A percentile compares a stretch with the other conserved stretches of the same genome.
Conservation (phyloP, 768 basidiomycete genomes). For the Hygrophoropsis aurantiaca region DNA sequence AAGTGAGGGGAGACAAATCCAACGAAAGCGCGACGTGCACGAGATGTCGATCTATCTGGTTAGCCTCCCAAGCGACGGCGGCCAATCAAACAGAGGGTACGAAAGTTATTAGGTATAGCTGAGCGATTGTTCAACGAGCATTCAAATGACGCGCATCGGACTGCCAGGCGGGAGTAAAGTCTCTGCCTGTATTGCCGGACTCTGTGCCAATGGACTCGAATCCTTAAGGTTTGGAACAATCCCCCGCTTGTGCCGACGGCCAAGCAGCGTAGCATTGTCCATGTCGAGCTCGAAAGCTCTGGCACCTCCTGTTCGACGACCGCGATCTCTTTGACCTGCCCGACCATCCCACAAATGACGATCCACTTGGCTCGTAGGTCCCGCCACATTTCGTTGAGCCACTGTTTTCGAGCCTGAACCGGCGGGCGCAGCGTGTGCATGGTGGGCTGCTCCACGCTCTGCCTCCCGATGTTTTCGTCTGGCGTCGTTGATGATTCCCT, state of each 20-base stretch:
- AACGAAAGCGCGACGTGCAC: too few relatives aligned
- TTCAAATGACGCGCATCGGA: slow-evolving; percentile 30
- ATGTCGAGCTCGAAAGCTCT: slow-evolving; percentile 82
- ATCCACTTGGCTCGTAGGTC: slow-evolving; percentile 13
- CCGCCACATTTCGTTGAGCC: slow-evolving; percentile 9
- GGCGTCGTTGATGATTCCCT: slow-evolving; percentile 50
- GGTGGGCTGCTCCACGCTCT: slow-evolving; percentile 4
- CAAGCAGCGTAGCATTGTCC: slow-evolving; percentile 83
- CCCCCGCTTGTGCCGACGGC: slow-evolving; percentile 55
- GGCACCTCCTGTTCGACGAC: slow-evolving; percentile 28
- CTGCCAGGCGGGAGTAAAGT: slow-evolving; percentile 21
- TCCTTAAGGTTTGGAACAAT: slow-evolving; percentile 20
- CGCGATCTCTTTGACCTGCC: slow-evolving; percentile 68
- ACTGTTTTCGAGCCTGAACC: slow-evolving; percentile 11
- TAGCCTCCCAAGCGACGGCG: too few relatives aligned
- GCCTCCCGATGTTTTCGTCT: slow-evolving; percentile 37
- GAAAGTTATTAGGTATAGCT: too few relatives aligned
- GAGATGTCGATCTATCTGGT: too few relatives aligned
- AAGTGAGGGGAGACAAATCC: too few relatives aligned
- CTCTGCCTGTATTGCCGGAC: slow-evolving; percentile 3
- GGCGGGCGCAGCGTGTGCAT: not conserved
- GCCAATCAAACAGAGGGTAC: too few relatives aligned
- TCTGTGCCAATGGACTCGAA: slow-evolving; percentile 35
- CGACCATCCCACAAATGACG: slow-evolving; percentile 53
- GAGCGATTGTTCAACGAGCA: too few relatives aligned